Conservation (phyloP, 2,329 filamentous ascomycete species). For the Chaetomiaceae sp. region DNA sequence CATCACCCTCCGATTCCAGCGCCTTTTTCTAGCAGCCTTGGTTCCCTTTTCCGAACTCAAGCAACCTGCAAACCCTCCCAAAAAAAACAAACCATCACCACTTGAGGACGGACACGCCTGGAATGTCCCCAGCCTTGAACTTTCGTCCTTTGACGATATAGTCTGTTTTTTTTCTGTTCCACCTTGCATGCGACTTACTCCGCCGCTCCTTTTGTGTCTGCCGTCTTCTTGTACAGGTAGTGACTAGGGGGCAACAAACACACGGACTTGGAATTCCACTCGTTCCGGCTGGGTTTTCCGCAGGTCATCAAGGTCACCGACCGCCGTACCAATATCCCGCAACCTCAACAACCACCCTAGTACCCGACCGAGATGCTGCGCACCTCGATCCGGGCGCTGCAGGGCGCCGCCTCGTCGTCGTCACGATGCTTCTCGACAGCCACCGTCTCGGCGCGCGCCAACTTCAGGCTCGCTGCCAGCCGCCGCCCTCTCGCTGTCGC, state of each 20-base stretch:
- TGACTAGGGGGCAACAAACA: conserved; percentile 3
- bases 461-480: conserved; percentile 40
- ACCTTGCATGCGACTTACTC: conserved; percentile 24
- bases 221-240: conserved; percentile 7
- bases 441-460: conserved; percentile 38
- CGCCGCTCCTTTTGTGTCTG: conserved; percentile 25
- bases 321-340: conserved; percentile 6
- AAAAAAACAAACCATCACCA: conserved; percentile 5
- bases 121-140: conserved; percentile 20
- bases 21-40: conserved; percentile 10
- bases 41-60: conserved; percentile 13
- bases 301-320: not conserved
- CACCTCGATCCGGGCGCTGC: conserved; percentile 55
- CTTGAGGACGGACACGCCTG: conserved; percentile 6
- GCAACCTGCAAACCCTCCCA: no score
- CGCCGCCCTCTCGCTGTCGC: conserved; percentile 49
- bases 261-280: conserved; percentile 11
- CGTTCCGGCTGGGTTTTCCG: conserved; percentile 14
- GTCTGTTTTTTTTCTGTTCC: not conserved
- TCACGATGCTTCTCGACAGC: conserved; percentile 41
- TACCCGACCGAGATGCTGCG: conserved; percentile 61
- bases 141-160: conserved; percentile 21
- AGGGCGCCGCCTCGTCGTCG: conserved; percentile 29
- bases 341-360: not conserved
- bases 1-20: conserved; percentile 22